Evolutionary conservation across 352 stramenopile genomes (phyloP), one percentile per base, ranked within the genome.

Genomic region (Blastocystis sp.): DNA sequence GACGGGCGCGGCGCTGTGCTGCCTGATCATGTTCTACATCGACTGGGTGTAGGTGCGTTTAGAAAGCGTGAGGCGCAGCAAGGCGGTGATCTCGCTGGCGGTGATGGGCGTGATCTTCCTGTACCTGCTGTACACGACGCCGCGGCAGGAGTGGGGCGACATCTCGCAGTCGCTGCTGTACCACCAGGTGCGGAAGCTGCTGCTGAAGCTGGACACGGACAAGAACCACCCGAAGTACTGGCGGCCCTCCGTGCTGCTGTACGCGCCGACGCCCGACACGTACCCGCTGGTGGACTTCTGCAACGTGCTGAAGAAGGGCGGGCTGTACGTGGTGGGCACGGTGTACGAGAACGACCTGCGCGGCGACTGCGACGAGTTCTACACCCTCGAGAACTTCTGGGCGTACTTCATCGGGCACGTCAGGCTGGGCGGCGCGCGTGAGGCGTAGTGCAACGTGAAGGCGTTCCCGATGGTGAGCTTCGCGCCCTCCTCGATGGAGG

Each of bases 141-240:
- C 92, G 21, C 91, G 89, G 34, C 90, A 91, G 43, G 59, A 48
- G 19, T 94, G 92, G 92, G 92, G 92, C 0, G 92, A 94, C 69
- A 93, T 94, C 56, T 92, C 91, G n/a, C 92, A 94, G 69, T 92
- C 92, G n/a, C 89, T 94, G 41, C 93, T 94, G n/a, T 94, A 93
- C 81, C 92, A 94, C 70, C 92, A 94, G 89, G 92, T 93, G 5
- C 91, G 92, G 64, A 94, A 94, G 88, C 93, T 92, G 61, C 76
- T 94, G n/a, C 84, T 94, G 23, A 91, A 91, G 0, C 88, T 94
- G 17, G 92, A 94, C 77, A 86, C 89, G 11, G 88, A 92, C 21
- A 93, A 92, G 52, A 90, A 90, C 17, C 92, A 94, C 77, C 92
- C 91, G 74, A 94, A 94, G 90, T 93, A 91, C 88, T 94, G 92